These are phyloP conservation scores for Vitis riparia DNA, from an alignment of 164 flowering plant species.

Conservation along the genomic window DNA sequence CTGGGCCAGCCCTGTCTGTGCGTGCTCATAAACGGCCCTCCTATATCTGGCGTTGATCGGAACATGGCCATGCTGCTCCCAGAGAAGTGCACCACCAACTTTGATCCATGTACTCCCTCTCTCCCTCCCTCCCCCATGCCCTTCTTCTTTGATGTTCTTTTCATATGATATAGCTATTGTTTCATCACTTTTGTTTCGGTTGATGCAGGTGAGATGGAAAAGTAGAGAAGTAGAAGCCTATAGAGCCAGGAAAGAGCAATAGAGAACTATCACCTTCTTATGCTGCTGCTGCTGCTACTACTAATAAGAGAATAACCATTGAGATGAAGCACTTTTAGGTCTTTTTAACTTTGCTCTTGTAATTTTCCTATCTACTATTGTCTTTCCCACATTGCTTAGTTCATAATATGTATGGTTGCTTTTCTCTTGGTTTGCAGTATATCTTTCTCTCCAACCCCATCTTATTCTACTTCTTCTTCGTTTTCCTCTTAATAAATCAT, in stretches of 20 bases:
- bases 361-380: not conserved
- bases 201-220: slow-evolving; percentile 6
- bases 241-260: no score
- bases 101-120: slow-evolving; percentile 57
- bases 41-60: slow-evolving; percentile 79
- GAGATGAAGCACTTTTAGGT: not conserved
- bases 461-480: no score
- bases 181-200: not conserved
- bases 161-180: slow-evolving; percentile 2
- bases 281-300: not conserved
- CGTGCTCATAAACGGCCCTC: slow-evolving; percentile 77
- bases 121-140: not conserved
- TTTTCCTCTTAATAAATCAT: no score
- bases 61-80: slow-evolving; percentile 80
- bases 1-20: slow-evolving; percentile 90
- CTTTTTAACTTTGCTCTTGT: not conserved
- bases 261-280: not conserved
- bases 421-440: no score
- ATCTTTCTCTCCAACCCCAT: no score
- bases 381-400: not conserved
- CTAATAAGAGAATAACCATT: slow-evolving; percentile 4
- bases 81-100: slow-evolving; percentile 66
- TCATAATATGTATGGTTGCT: no score
- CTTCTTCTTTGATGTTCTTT: not conserved
- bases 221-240: not conserved